Evolutionary conservation across 2,329 filamentous ascomycete species (phyloP), one percentile per base, ranked within the genome.

Genomic region (Aspergillus neoniger): DNA sequence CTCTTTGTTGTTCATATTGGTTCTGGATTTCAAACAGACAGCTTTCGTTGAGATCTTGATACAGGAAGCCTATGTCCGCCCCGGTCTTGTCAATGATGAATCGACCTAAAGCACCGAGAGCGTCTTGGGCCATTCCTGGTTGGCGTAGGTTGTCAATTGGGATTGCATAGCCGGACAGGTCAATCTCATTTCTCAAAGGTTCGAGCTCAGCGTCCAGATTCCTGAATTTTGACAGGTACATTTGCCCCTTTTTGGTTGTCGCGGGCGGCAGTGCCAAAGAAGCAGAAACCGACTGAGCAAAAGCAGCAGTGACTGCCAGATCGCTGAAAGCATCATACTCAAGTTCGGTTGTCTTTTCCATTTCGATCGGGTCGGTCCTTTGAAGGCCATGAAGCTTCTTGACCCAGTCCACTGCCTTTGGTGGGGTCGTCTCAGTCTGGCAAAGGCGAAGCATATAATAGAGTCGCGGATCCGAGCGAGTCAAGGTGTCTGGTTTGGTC

Each of bases 381-480:
- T 82, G 74, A 1, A 82, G 69, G 2, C 75, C 69, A 2, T 69
- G 70, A 5, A 83, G 63, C 55, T 80, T 79, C 56, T 75, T 69
- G 21, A 82, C 68, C 77, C 77, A 82, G 1, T 76, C 65, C 2
- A 72, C 62, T 1, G 80, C 76, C 12, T 76, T 73, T 0, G 67
- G 21, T 7, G 74, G 70, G 5, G 66, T 77, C 0, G 72, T 77
- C 0, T 77, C 73, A 0, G 69, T 55, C 6, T 80, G 75, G 53
- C 80, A 83, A 1, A 84, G 77, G 2, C 75, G 77, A 5, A 84
- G 67, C 19, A 83, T 65, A 61, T 79, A 80, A 57, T 80, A 73
- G 3, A 83, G 67, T 30, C 80, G 77, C 1, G 78, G 74, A 23
- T 82, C 64, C 0, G 69, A 65, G 9, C 70, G 63, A 0, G 73